These are phyloP conservation scores for Podaxis mareebaensis DNA, from an alignment of 768 basidiomycete genomes.

Conservation along the genomic window DNA sequence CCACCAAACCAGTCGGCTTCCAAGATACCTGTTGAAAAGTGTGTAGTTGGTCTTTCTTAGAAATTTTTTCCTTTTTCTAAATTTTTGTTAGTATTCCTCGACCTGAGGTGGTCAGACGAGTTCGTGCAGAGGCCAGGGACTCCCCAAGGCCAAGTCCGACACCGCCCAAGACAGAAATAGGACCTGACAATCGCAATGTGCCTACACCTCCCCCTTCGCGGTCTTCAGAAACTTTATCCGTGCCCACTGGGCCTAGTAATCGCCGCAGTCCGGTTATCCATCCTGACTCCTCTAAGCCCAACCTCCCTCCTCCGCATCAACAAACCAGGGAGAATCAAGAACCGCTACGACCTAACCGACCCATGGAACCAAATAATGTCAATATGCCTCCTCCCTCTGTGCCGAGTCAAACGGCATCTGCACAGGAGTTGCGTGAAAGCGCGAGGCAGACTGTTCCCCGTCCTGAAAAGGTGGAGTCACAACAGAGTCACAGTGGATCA, in stretches of 20 bases:
- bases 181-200: conserved; percentile 15
- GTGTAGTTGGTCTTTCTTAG: conserved; percentile 19
- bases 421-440: conserved; percentile 79
- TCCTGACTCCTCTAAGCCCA: conserved; percentile 12
- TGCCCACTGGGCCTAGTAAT: conserved; percentile 16
- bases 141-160: conserved; percentile 32
- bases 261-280: conserved; percentile 14
- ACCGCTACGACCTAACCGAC: conserved; percentile 39
- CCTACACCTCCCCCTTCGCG: conserved; percentile 12
- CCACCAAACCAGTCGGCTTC: not conserved
- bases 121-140: conserved; percentile 41
- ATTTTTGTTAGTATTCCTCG: conserved; percentile 57
- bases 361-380: conserved; percentile 36
- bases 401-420: conserved; percentile 77
- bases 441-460: conserved; percentile 67
- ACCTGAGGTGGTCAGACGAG: conserved; percentile 77
- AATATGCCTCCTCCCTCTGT: conserved; percentile 76
- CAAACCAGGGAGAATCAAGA: conserved; percentile 21
- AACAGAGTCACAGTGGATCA: conserved; percentile 55
- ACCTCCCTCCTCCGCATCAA: conserved; percentile 10
- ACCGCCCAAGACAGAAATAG: conserved; percentile 9
- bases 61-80: conserved; percentile 2
- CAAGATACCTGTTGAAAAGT: conserved; percentile 72
- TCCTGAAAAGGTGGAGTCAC: conserved; percentile 41
- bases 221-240: conserved; percentile 16